Conservation (phyloP, 2,329 filamentous ascomycete genomes). For the Cladosporium oxysporum region DNA sequence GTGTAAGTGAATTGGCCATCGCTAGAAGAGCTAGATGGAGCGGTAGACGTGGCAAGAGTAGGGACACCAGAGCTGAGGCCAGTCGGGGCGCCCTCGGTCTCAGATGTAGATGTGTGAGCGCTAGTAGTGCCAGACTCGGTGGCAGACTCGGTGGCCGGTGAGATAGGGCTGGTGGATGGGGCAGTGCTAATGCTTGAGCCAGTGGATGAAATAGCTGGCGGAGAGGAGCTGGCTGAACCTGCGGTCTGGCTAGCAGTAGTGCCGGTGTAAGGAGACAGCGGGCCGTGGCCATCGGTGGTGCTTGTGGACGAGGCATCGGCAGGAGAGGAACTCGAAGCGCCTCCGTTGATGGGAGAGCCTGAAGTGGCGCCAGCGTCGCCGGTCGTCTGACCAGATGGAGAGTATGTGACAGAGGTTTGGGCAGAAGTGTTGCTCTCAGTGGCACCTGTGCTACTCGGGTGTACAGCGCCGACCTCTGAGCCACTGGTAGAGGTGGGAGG, state of each 20-base stretch:
- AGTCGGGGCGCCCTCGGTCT: neutral
- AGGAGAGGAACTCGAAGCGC: neutral
- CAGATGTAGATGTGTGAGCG: neutral
- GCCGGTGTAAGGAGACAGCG: neutral
- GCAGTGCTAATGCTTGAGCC: neutral
- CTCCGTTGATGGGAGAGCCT: neutral
- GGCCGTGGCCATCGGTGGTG: neutral
- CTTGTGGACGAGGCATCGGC: neutral
- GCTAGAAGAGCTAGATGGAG: neutral
- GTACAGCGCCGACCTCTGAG: neutral
- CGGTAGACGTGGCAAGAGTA: neutral
- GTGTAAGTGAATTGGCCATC: neutral
- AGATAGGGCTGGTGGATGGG: neutral
- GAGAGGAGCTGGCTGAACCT: neutral
- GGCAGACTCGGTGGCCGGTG: neutral
- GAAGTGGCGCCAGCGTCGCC: constrained; percentile 1
- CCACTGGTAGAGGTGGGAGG: constrained; percentile 13
- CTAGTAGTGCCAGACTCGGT: neutral
- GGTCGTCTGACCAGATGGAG: neutral
- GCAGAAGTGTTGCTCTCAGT: neutral
- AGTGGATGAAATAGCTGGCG: neutral
- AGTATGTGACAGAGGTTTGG: neutral
- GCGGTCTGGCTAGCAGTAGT: constrained; percentile 4
- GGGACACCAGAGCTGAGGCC: neutral
- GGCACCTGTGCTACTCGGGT: neutral